Percentiles rank a stretch among this genome's conserved stretches.
Conservation (phyloP, 176 grass and related monocot species). For the Tillandsia leiboldiana region DNA sequence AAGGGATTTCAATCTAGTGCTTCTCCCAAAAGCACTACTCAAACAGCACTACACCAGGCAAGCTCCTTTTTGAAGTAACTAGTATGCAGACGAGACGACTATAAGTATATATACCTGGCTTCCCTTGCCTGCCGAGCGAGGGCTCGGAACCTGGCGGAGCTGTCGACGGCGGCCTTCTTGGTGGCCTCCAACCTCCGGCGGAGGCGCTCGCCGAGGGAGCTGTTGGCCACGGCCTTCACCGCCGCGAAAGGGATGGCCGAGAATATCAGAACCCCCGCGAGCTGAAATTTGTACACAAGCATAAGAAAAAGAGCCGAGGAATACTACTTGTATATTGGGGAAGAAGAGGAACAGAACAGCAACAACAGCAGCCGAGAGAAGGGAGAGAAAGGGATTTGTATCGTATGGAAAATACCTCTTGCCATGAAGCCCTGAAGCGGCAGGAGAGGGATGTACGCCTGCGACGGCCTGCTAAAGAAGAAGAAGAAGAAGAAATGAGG, state of each 20-base stretch:
- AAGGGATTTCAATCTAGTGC: no score
- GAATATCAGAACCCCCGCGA: slow-evolving; percentile 77
- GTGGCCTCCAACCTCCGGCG: slow-evolving; percentile 41
- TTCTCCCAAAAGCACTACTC: no score
- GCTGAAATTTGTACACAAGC: slow-evolving; percentile 15
- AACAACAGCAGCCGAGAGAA: background rate
- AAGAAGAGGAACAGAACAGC: background rate
- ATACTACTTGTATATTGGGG: background rate
- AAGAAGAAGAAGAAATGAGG: background rate
- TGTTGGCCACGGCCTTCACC: slow-evolving; percentile 79
- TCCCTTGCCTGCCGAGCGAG: slow-evolving; percentile 40
- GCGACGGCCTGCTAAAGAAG: background rate
- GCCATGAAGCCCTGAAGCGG: background rate
- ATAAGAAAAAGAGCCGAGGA: no score
- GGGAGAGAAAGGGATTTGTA: background rate
- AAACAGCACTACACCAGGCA: no score
- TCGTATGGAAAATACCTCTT: background rate
- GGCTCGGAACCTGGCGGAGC: slow-evolving; percentile 33
- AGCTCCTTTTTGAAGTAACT: no score
- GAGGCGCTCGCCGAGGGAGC: slow-evolving; percentile 61
- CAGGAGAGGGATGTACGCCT: background rate
- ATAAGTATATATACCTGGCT: slow-evolving; percentile 22
- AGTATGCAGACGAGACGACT: no score
- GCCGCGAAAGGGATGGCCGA: slow-evolving; percentile 83
- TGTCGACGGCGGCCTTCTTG: slow-evolving; percentile 49